These are phyloP conservation scores for Cyphellophora attinorum DNA, from an alignment of 2,329 filamentous ascomycete genomes.

Conservation along the genomic window DNA sequence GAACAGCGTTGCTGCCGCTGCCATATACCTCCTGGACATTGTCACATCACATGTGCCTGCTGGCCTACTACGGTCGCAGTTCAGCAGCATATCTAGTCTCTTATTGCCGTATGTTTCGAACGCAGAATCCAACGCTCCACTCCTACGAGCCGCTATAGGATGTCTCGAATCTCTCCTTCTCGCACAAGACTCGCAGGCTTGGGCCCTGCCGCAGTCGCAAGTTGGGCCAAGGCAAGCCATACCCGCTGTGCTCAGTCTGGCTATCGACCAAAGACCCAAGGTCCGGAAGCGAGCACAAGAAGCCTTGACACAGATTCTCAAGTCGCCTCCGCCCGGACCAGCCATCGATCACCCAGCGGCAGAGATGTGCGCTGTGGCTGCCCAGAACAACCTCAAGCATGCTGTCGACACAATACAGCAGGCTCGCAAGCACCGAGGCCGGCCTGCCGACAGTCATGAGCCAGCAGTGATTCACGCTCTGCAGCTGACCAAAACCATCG, in stretches of 20 bases:
- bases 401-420: slow-evolving; percentile 56
- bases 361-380: slow-evolving; percentile 91
- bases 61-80: slow-evolving; percentile 84
- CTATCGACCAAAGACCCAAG: slow-evolving; percentile 82
- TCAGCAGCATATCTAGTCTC: slow-evolving; percentile 80
- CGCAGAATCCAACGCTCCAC: slow-evolving; percentile 73
- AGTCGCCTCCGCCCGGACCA: slow-evolving; percentile 79
- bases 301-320: slow-evolving; percentile 71
- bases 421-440: slow-evolving; percentile 54
- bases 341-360: slow-evolving; percentile 89
- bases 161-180: slow-evolving; percentile 85
- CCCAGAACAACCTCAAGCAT: slow-evolving; percentile 69
- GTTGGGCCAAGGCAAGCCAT: slow-evolving; percentile 80
- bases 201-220: slow-evolving; percentile 75
- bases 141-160: slow-evolving; percentile 80
- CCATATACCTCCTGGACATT: slow-evolving; percentile 91
- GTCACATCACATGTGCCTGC: slow-evolving; percentile 77
- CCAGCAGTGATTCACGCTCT: slow-evolving; percentile 83
- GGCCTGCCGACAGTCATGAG: slow-evolving; percentile 53
- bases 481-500: slow-evolving; percentile 84
- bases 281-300: slow-evolving; percentile 90
- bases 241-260: slow-evolving; percentile 73
- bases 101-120: slow-evolving; percentile 76
- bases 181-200: slow-evolving; percentile 77
- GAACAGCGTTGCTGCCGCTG: slow-evolving; percentile 72